Percentiles rank a stretch among this genome's conserved stretches.
phyloP scores from a whole-genome alignment of 2,329 filamentous ascomycete genomes.

The Alternaria panax region DNA sequence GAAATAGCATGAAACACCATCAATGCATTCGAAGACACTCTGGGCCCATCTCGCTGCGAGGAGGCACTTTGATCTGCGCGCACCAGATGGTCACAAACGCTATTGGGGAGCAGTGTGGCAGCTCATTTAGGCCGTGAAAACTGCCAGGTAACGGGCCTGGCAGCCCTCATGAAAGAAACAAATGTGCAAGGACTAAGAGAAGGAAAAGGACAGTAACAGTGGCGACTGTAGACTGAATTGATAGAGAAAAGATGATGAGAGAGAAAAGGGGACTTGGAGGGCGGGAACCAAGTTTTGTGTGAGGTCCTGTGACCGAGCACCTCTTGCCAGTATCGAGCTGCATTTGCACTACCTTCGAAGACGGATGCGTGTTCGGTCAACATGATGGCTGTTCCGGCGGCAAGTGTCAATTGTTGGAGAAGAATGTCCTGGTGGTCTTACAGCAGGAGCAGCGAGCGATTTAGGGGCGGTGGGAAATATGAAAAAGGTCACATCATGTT shows the following conservation, averaged over 20 bases:
- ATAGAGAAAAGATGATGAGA: too few relatives aligned
- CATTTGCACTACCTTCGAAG: background rate
- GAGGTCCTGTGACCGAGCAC: background rate
- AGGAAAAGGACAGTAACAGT: background rate
- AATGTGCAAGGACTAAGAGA: background rate
- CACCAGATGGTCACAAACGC: background rate
- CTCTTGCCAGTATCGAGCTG: background rate
- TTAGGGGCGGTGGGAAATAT: background rate
- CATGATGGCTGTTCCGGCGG: background rate
- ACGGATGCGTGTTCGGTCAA: background rate
- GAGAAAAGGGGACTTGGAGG: background rate
- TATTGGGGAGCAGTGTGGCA: background rate
- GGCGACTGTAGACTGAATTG: background rate
- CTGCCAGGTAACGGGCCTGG: background rate
- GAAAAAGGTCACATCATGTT: background rate
- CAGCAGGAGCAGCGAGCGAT: background rate
- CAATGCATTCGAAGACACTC: too few relatives aligned
- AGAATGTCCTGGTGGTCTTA: background rate
- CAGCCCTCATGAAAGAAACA: background rate
- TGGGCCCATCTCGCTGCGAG: too few relatives aligned
- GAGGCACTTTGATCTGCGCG: background rate
- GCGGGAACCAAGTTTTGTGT: background rate
- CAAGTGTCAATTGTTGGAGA: background rate
- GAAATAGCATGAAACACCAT: too few relatives aligned
- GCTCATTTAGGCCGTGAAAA: too few relatives aligned